A percentile compares a stretch with the other conserved stretches of the same genome.
Evolutionary conservation across 2,329 filamentous ascomycete genomes (phyloP).

Genomic region (Colletotrichum sp.): DNA sequence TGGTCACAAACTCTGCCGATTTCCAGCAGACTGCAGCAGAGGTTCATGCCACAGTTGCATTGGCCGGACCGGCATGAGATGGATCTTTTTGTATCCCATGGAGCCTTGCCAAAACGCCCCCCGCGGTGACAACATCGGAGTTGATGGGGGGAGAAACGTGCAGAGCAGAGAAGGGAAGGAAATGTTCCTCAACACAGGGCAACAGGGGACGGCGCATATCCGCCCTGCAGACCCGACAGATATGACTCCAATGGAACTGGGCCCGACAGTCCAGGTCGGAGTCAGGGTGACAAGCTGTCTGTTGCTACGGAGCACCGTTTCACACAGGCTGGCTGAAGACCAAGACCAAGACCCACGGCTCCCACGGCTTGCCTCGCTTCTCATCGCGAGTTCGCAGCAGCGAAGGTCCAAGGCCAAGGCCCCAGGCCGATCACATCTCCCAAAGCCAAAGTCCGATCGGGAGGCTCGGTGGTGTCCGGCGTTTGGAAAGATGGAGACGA

Average conservation of each 20-base stretch:
- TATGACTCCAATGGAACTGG: slow-evolving; percentile 16
- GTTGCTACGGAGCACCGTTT: slow-evolving; percentile 19
- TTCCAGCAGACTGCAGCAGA: slow-evolving; percentile 14
- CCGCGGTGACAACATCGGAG: slow-evolving; percentile 8
- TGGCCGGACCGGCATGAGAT: slow-evolving; percentile 14
- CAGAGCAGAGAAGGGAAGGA: not conserved
- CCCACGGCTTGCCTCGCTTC: slow-evolving; percentile 6
- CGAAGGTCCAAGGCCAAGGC: not conserved
- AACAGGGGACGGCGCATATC: not conserved
- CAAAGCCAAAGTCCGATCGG: slow-evolving; percentile 19
- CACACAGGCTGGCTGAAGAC: slow-evolving; percentile 13
- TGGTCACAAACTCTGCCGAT: slow-evolving; percentile 9
- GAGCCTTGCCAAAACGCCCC: not conserved
- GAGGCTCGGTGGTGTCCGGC: slow-evolving; percentile 21
- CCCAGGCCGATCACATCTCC: not conserved
- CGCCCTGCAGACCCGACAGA: slow-evolving; percentile 9
- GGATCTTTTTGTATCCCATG: not conserved
- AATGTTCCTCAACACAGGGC: not conserved
- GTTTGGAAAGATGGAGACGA: slow-evolving; percentile 9
- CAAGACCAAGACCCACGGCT: slow-evolving; percentile 11
- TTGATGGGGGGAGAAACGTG: not conserved
- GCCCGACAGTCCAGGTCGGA: slow-evolving; percentile 1
- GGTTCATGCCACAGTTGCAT: slow-evolving; percentile 17
- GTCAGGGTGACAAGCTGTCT: not conserved
- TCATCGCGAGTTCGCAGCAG: not conserved